These are phyloP conservation scores for Fusarium citri DNA, from an alignment of 2,329 filamentous ascomycete species.

Conservation along the genomic window DNA sequence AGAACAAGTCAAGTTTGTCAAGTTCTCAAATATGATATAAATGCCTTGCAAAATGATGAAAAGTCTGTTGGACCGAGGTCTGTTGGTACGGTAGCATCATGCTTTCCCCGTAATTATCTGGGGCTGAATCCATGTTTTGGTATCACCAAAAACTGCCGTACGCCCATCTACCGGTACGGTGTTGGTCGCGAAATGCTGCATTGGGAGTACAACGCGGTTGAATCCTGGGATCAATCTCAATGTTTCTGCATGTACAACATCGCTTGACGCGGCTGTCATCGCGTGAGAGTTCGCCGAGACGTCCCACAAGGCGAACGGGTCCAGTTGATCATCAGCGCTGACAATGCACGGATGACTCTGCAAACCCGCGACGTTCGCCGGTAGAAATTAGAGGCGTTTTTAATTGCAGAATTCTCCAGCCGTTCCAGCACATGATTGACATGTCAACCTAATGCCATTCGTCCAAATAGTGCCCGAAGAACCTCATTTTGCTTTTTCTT, in stretches of 20 bases:
- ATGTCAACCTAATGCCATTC: background rate
- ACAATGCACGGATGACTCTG: background rate
- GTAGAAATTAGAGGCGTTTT: background rate
- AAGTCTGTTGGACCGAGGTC: background rate
- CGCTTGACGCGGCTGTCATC: background rate
- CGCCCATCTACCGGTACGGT: background rate
- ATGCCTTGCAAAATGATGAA: background rate
- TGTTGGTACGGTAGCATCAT: background rate
- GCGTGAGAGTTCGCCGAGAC: background rate
- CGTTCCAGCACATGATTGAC: background rate
- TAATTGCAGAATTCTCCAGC: background rate
- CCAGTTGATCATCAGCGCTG: background rate
- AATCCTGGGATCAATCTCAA: background rate
- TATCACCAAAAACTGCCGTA: background rate
- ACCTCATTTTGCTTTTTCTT: background rate
- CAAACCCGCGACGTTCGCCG: background rate
- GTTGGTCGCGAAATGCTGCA: background rate
- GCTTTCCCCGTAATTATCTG: background rate
- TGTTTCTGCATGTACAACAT: background rate
- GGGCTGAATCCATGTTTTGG: background rate
- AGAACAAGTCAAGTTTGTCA: background rate
- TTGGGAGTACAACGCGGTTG: background rate
- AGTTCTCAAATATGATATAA: background rate
- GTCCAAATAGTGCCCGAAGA: background rate
- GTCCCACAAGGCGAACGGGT: background rate